Evolutionary conservation across 2,329 filamentous ascomycete genomes (phyloP).

Genomic region (Talaromyces funiculosus): DNA sequence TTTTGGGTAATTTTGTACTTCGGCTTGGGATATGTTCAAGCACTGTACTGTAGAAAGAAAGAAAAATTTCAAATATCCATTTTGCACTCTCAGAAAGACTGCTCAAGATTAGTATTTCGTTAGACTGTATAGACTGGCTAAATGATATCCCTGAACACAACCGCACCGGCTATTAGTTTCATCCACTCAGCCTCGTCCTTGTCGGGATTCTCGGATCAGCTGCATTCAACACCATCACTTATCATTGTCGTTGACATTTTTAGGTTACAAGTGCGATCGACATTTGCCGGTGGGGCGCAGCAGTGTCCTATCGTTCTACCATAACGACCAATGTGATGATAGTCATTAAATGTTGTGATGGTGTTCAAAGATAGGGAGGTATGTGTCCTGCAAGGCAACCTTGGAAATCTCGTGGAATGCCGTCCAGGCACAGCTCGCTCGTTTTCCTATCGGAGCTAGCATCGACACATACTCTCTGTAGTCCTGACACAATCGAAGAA

Average conservation of each 20-base stretch:
- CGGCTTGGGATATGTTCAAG: background rate
- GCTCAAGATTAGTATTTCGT: background rate
- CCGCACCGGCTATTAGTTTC: background rate
- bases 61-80: no score
- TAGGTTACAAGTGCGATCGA: constrained; percentile 24
- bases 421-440: constrained; percentile 19
- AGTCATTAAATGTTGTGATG: constrained; percentile 24
- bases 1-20: background rate
- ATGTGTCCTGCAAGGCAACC: constrained; percentile 23
- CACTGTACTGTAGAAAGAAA: no score
- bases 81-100: background rate
- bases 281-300: constrained; percentile 30
- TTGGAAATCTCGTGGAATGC: constrained; percentile 21
- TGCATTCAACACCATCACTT: background rate
- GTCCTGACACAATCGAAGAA: constrained; percentile 20
- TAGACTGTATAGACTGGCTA: background rate
- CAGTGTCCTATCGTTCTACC: constrained; percentile 27
- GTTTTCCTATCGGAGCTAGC: constrained; percentile 14
- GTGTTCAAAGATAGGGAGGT: constrained; percentile 31
- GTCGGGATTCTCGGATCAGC: background rate
- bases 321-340: constrained; percentile 29
- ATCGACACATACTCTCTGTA: constrained; percentile 12
- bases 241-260: constrained; percentile 10
- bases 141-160: background rate
- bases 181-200: background rate